Base-by-base conservation (phyloP, 1,284 basidiomycete species). In the Ceratobasidium sp. region DNA sequence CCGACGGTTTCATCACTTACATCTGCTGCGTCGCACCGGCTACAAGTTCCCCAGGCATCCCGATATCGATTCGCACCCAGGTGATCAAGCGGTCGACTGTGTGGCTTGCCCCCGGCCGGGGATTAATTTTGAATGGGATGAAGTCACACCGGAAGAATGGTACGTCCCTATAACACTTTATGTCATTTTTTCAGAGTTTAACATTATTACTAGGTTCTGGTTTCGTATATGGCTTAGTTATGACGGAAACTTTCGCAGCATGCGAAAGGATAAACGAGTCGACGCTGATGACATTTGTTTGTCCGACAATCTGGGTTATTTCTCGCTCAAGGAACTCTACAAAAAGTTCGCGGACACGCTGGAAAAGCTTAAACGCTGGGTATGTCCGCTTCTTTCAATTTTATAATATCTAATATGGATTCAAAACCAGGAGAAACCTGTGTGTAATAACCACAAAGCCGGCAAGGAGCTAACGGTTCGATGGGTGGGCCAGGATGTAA, bases 261-360 rank as follows among this genome's bases (percentile, higher is more conserved):
- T 33, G 5, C 36, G 65, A 8, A 67, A 67, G 50, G 31, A 11
- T 53, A 67, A 67, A 53, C 36, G 44, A 15, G 29, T 45, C 24
- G 51, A 67, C 51, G 27, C 51, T 3, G 31, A 27, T n/a, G 53
- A 67, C 22, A 11, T 67, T 5, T 67, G 65, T 27, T 67, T 67
- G 3, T 50, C 65, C 2, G 51, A 54, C 33, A 27, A 24, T 19
- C 27, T 22, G n/a, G 47, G 17, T 14, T 67, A 56, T 22, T 67
- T 56, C 36, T 33, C 47, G 2, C 9, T 24, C 29, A 27, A 44
- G 5, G 65, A 27, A n/a, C 4, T 8, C 2, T 56, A 54, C n/a
- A 47, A 44, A 17, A 36, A 44, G 9, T 67, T n/a, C n/a, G n/a
- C n/a, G n/a, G n/a, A n/a, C n/a, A n/a, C n/a, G n/a, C n/a, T n/a